Evolutionary conservation across 1,284 basidiomycete species (phyloP), one percentile per base, ranked within the genome.

Genomic region (Malassezia globosa): DNA sequence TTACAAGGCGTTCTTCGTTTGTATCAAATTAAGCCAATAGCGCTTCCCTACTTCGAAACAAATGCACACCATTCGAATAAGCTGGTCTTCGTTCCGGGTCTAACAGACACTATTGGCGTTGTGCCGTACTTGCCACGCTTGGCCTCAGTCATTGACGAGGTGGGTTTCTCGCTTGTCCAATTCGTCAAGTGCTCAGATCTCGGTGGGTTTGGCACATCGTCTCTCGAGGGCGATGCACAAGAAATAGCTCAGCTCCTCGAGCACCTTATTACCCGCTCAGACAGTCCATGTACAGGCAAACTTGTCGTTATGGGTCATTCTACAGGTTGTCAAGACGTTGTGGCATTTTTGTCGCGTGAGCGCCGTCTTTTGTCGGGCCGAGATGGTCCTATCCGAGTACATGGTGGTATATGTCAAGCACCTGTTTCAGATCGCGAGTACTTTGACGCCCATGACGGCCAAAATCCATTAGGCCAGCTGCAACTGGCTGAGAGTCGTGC

Each of bases 281-380:
- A 55, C 18, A 5, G 22, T 23, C 37, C 42, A 19, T 23, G 42
- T 5, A 19, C 38, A 3, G 62, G 60, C 38, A 54, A 52, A 25
- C 45, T 69, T 19, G 53, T 69, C 7, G 36, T 69, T 6, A 63
- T 67, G 59, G 66, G 66, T 5, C 66, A 69, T 37, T 64, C 59
- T n/a, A 69, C 66, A 1, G 66, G 66, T 2, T 67, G 63, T 33
- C 64, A 69, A 36, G 65, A 67, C 33, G 47, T 57, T n/a, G 40
- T 67, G n/a, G 49, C 54, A 10, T 60, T 59, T 35, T 45, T 68
- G 7, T 50, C 54, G 5, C 25, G 35, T 14, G 50, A 52, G 13
- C 44, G 50, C 22, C 37, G 23, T n/a, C 42, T 59, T 5, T 43
- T 46, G 0, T 16, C 4, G 1, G 51, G 51, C 3, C 50, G 50